phyloP scores from a whole-genome alignment of 73 alveolate genomes.

The Paramecium pentaurelia region DNA sequence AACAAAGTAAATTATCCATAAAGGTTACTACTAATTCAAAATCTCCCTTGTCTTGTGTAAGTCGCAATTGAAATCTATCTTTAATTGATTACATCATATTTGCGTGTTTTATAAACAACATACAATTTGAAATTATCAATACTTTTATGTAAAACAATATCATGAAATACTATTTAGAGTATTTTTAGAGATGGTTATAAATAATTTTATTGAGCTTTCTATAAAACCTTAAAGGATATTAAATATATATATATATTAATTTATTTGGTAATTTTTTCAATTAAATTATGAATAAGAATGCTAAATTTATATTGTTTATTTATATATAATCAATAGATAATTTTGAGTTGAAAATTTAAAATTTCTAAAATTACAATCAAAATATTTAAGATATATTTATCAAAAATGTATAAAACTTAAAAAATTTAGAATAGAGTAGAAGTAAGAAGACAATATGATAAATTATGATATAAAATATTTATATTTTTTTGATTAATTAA shows the following conservation, averaged over 20 bases:
- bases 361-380: no score
- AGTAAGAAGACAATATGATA: neutral
- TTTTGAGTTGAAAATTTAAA: no score
- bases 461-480: neutral
- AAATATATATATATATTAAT: neutral
- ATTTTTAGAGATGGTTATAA: neutral
- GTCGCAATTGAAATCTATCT: neutral
- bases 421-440: neutral
- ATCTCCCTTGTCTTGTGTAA: neutral
- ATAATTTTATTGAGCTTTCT: neutral
- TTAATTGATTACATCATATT: neutral
- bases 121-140: neutral
- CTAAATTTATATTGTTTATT: neutral
- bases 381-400: neutral
- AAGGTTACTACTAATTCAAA: neutral
- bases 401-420: neutral
- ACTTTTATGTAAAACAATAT: neutral
- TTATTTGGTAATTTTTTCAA: neutral
- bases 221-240: neutral
- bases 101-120: neutral
- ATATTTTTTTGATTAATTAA: neutral
- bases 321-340: no score
- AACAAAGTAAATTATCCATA: neutral
- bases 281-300: neutral
- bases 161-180: neutral